Conservation (phyloP, 2,329 filamentous ascomycete genomes). For the Onygena corvina region DNA sequence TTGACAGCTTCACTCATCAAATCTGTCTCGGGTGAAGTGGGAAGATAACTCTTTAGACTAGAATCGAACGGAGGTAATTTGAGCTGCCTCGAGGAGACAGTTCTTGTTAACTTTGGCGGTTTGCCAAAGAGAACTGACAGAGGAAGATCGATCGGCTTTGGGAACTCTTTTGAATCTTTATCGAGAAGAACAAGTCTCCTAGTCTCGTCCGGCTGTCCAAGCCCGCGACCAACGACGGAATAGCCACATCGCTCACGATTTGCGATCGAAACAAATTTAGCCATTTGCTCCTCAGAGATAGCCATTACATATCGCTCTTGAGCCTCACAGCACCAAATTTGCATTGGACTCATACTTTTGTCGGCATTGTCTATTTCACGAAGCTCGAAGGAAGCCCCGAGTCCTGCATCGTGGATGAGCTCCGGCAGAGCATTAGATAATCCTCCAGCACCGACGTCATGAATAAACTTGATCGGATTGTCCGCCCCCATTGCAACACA, state of each 20-base stretch:
- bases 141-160: constrained; percentile 74
- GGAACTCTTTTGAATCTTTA: constrained; percentile 60
- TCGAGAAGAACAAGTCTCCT: constrained; percentile 70
- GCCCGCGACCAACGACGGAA: constrained; percentile 75
- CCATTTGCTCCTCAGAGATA: constrained; percentile 67
- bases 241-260: constrained; percentile 82
- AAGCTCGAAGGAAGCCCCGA: constrained; percentile 86
- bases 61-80: constrained; percentile 62
- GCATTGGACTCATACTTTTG: constrained; percentile 80
- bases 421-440: constrained; percentile 75
- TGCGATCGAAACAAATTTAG: constrained; percentile 55
- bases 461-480: constrained; percentile 91
- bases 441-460: constrained; percentile 92
- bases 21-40: constrained; percentile 41
- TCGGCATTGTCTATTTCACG: constrained; percentile 86
- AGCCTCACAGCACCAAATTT: constrained; percentile 96
- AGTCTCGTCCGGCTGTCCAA: constrained; percentile 51
- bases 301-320: constrained; percentile 93
- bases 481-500: constrained; percentile 72
- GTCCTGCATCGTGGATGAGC: constrained; percentile 80
- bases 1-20: constrained; percentile 59
- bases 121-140: constrained; percentile 84
- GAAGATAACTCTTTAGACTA: constrained; percentile 55
- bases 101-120: constrained; percentile 65
- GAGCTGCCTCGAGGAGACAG: constrained; percentile 57